Conservation (phyloP, 2,329 filamentous ascomycete species). For the Arthrobotrys conoides region DNA sequence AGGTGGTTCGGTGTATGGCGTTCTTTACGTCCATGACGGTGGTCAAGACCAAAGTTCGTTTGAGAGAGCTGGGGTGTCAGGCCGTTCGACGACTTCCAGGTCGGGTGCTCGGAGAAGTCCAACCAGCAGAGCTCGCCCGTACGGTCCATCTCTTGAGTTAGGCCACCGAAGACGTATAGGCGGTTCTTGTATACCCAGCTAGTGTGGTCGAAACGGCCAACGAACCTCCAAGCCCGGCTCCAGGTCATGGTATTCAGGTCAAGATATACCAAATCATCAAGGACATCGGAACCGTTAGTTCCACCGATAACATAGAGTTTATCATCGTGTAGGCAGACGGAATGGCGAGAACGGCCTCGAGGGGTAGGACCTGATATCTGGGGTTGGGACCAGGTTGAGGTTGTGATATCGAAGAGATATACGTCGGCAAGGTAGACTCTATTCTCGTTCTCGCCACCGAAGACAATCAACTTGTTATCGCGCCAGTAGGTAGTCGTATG, state of each 20-base stretch:
- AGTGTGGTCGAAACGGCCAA: conserved; percentile 93
- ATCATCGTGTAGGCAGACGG: conserved; percentile 93
- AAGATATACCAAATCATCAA: conserved; percentile 96
- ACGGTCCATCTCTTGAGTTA: conserved; percentile 97
- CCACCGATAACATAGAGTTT: conserved; percentile 96
- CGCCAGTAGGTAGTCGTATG: conserved; percentile 96
- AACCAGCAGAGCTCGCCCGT: conserved; percentile 97
- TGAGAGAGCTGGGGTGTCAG: conserved; percentile 61
- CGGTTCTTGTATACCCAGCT: conserved; percentile 91
- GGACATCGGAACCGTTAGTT: conserved; percentile 88
- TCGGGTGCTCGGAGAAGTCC: conserved; percentile 89
- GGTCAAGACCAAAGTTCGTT: conserved; percentile 41
- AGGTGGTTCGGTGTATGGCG: conserved; percentile 36
- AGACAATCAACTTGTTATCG: conserved; percentile 94
- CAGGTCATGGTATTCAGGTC: conserved; percentile 98
- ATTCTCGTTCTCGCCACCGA: conserved; percentile 98
- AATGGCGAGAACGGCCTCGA: conserved; percentile 90
- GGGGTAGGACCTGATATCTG: conserved; percentile 86
- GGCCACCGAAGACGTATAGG: conserved; percentile 95
- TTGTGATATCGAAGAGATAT: conserved; percentile 94
- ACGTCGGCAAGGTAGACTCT: conserved; percentile 94
- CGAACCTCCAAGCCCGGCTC: conserved; percentile 96
- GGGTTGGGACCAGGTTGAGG: conserved; percentile 94
- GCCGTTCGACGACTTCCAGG: conserved; percentile 75
- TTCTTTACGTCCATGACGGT: conserved; percentile 60